Evolutionary conservation across 2,329 filamentous ascomycete species (phyloP), one percentile per base, ranked within the genome.

Genomic region (Colletotrichum tabaci): DNA sequence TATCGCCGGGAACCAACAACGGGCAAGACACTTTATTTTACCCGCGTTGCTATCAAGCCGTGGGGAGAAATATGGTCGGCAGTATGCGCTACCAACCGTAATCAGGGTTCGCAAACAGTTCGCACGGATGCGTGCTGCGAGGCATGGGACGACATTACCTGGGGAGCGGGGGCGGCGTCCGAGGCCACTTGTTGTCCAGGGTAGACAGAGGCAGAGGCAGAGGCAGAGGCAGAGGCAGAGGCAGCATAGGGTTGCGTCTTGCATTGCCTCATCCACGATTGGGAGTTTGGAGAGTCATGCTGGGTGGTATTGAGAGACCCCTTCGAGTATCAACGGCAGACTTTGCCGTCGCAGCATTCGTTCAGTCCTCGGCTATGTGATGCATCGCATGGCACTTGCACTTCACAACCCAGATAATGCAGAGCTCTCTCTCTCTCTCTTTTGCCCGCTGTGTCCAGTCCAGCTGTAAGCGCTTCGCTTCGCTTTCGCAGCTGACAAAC

Each of bases 71-170:
- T 10, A 38, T 38, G 40, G 58, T 40, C 30, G 58, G 44, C 8
- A 50, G 46, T 13, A 8, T 26, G 49, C 26, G 46, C 30, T n/a
- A 50, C n/a, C 23, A 30, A 4, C 47, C 4, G 30, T 35, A 35
- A 13, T 18, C 4, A 35, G 30, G 42, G 40, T 30, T 65, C 44
- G 53, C 23, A 60, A 53, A 30, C 44, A 61, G 58, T 26, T 38
- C 44, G 62, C 46, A 69, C 53, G 47, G 61, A 46, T 66, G 66
- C 52, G n/a, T 26, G 21, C 60, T 53, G 60, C 21, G 49, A 30
- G 21, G 47, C 62, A 46, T 58, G 46, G 16, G 61, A 53, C 62
- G 21, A 49, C 26, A 61, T 61, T 40, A 64, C 60, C n/a, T 23
- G 16, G 30, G 6, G 13, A 16, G 26, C 26, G 50, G 16, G 9